Percentiles rank a stretch among this genome's conserved stretches.
Evolutionary conservation across 208 protist species (phyloP).

Genomic region (Wallacemonas rigidus): DNA sequence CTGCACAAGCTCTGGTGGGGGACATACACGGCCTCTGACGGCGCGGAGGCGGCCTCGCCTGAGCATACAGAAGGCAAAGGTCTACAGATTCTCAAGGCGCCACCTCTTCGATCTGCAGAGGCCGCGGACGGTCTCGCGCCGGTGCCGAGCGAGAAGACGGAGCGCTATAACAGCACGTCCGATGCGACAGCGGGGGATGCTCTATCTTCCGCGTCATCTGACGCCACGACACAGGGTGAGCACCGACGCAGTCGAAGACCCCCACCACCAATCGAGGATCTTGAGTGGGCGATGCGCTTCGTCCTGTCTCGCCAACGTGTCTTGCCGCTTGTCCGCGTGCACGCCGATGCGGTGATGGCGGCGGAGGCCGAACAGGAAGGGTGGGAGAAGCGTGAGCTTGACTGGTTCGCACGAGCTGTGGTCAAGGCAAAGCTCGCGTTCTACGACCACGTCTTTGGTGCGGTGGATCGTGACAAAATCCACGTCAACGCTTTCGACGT

Average conservation of each 20-base stretch:
- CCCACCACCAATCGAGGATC: constrained; percentile 52
- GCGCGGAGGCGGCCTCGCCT: background rate
- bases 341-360: constrained; percentile 4
- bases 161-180: too few relatives aligned
- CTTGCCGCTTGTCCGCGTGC: constrained; percentile 32
- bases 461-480: constrained; percentile 32
- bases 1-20: constrained; percentile 53
- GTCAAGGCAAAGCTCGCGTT: constrained; percentile 30
- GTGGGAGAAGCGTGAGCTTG: constrained; percentile 31
- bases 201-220: too few relatives aligned
- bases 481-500: constrained; percentile 44
- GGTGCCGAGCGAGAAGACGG: too few relatives aligned
- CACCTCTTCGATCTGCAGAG: background rate
- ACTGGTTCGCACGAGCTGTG: constrained; percentile 28
- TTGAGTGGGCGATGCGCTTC: constrained; percentile 62
- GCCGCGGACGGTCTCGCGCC: background rate
- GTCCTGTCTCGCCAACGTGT: constrained; percentile 58
- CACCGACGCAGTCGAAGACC: background rate
- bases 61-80: background rate
- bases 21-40: constrained; percentile 21
- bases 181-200: too few relatives aligned
- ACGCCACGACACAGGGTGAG: too few relatives aligned
- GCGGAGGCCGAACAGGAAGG: constrained; percentile 21
- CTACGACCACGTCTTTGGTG: constrained; percentile 36
- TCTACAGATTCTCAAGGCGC: background rate